Evolutionary conservation across 345 rosid species (phyloP).

Genomic region (Murraya paniculata): DNA sequence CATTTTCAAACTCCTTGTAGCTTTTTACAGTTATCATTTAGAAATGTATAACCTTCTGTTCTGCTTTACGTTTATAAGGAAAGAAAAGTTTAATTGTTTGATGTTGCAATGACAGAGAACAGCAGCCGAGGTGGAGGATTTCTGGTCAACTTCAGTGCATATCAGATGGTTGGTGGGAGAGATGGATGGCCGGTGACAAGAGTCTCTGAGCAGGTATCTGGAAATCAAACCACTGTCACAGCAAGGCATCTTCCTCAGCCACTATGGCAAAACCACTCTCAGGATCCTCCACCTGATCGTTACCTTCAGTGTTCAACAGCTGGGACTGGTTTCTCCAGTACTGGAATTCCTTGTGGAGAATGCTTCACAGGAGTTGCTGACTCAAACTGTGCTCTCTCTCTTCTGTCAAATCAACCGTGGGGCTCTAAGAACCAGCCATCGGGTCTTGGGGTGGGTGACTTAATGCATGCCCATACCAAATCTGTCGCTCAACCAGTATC

Average conservation of each 20-base stretch:
- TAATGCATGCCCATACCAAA: conserved; percentile 37
- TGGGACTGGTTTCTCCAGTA: conserved; percentile 48
- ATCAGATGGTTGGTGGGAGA: conserved; percentile 38
- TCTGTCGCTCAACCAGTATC: conserved; percentile 50
- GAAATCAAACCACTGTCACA: conserved; percentile 21
- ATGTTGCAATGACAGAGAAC: conserved; percentile 37
- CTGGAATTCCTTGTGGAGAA: conserved; percentile 56
- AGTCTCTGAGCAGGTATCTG: conserved; percentile 29
- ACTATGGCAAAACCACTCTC: conserved; percentile 44
- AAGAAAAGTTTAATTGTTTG: neutral
- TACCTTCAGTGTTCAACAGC: conserved; percentile 49
- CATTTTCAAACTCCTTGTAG: neutral
- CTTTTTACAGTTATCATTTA: neutral
- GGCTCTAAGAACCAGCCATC: conserved; percentile 40
- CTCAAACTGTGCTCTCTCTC: conserved; percentile 99
- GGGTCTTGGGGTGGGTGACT: conserved; percentile 34
- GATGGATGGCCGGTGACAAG: conserved; percentile 39
- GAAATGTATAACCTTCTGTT: neutral
- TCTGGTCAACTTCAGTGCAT: conserved; percentile 53
- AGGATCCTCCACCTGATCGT: conserved; percentile 44
- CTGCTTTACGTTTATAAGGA: neutral
- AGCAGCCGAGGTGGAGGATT: conserved; percentile 47
- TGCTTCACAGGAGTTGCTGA: conserved; percentile 64
- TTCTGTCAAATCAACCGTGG: conserved; percentile 97
- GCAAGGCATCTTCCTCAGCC: conserved; percentile 37